Evolutionary conservation across 305 asterid species (phyloP).

Genomic region (Solanum hybrid): DNA sequence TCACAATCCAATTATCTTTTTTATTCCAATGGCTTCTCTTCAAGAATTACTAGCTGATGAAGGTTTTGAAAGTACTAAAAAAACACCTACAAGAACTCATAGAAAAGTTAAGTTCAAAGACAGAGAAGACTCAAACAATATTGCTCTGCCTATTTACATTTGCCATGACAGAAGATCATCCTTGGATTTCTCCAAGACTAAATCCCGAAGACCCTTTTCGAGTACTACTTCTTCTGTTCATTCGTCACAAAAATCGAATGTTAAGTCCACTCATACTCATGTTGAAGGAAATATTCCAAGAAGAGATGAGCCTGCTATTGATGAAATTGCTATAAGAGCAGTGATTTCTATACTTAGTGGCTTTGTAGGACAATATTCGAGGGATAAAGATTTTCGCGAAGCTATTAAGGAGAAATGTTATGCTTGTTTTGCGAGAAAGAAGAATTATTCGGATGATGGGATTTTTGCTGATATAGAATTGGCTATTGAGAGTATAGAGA

Average conservation of each 20-base stretch:
- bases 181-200: slow-evolving; percentile 26
- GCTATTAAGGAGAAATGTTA: slow-evolving; percentile 35
- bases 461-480: slow-evolving; percentile 30
- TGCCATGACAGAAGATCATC: slow-evolving; percentile 58
- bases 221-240: slow-evolving; percentile 23
- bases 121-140: slow-evolving; percentile 24
- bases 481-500: slow-evolving; percentile 50
- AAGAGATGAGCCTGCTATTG: slow-evolving; percentile 46
- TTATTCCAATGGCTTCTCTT: slow-evolving; percentile 50
- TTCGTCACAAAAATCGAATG: slow-evolving; percentile 29
- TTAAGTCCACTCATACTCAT: slow-evolving; percentile 2
- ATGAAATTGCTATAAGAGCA: slow-evolving; percentile 58
- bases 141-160: slow-evolving; percentile 52
- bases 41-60: slow-evolving; percentile 52
- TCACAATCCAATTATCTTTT: background rate
- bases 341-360: slow-evolving; percentile 54
- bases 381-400: slow-evolving; percentile 33
- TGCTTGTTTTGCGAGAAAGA: slow-evolving; percentile 29
- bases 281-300: slow-evolving; percentile 12
- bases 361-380: slow-evolving; percentile 39
- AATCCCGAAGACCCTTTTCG: slow-evolving; percentile 22
- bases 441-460: slow-evolving; percentile 17
- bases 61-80: slow-evolving; percentile 27
- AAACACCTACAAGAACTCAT: slow-evolving; percentile 14
- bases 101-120: slow-evolving; percentile 46